These are phyloP conservation scores for Leccinum pallidistipes DNA, from an alignment of 1,284 basidiomycete genomes.

Conservation along the genomic window DNA sequence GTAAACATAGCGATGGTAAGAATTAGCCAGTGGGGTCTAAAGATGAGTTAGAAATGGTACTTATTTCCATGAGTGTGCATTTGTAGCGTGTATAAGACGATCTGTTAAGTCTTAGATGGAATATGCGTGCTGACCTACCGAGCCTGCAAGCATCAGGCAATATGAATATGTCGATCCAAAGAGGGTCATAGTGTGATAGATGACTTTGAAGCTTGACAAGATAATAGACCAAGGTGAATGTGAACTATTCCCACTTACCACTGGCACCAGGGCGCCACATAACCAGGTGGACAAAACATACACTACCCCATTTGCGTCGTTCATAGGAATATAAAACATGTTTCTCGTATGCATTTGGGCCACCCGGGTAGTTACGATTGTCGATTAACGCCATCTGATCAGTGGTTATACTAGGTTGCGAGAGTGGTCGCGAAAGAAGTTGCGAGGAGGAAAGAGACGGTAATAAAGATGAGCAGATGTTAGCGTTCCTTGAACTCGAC, in stretches of 20 bases:
- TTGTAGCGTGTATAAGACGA: too few species aligned
- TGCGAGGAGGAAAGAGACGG: background rate
- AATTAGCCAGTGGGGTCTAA: too few species aligned
- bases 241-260: too few species aligned
- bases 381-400: background rate
- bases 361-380: background rate
- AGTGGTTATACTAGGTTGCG: background rate
- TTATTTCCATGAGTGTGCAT: too few species aligned
- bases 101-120: background rate
- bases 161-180: background rate
- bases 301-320: too few species aligned
- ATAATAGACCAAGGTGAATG: background rate
- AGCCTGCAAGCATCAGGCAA: background rate
- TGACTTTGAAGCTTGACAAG: background rate
- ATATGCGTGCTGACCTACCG: background rate
- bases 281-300: background rate
- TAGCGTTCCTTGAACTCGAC: background rate
- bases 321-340: background rate
- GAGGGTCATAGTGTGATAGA: background rate
- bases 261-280: background rate
- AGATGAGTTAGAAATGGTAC: too few species aligned
- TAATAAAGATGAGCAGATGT: background rate
- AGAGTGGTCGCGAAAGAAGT: background rate
- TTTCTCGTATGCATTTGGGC: background rate
- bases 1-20: too few species aligned